These are phyloP conservation scores for Parietichytrium sp. DNA, from an alignment of 108 stramenopile species.

Conservation along the genomic window DNA sequence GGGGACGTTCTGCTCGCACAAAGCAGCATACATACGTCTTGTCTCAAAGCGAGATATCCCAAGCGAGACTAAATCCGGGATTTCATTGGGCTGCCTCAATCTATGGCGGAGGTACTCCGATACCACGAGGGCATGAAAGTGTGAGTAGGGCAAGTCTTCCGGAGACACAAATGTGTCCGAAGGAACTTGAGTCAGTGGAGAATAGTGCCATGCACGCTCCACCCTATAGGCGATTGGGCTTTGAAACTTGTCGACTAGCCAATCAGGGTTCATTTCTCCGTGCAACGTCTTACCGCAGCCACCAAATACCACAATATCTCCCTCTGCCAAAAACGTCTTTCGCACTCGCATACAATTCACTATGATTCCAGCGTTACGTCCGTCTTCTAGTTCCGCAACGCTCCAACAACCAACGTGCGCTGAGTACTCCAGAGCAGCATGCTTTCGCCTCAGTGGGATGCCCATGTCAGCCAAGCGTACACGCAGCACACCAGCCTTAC, in stretches of 20 bases:
- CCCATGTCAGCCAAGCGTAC: too few relatives aligned
- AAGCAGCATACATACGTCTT: not conserved
- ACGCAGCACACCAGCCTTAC: too few relatives aligned
- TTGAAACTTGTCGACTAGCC: too few relatives aligned
- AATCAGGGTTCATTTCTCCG: too few relatives aligned
- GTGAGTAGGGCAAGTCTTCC: not conserved
- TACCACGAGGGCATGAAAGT: constrained; percentile 18
- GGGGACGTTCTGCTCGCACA: not conserved
- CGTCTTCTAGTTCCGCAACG: not conserved
- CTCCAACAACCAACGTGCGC: not conserved
- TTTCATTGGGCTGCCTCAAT: not conserved
- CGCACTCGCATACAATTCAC: not conserved
- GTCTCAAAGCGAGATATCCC: not conserved
- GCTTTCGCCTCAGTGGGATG: too few relatives aligned
- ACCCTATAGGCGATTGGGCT: too few relatives aligned
- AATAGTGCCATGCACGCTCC: too few relatives aligned
- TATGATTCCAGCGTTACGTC: not conserved
- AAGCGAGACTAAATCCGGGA: not conserved
- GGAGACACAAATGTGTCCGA: too few relatives aligned
- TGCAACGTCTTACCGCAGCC: not conserved
- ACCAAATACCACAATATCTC: not conserved
- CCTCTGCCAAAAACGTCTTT: not conserved
- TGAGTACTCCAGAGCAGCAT: not conserved
- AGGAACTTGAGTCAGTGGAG: too few relatives aligned
- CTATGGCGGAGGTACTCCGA: constrained; percentile 29